Base-by-base conservation (phyloP, 805 yeast genomes). In the Saccharomyces jurei region DNA sequence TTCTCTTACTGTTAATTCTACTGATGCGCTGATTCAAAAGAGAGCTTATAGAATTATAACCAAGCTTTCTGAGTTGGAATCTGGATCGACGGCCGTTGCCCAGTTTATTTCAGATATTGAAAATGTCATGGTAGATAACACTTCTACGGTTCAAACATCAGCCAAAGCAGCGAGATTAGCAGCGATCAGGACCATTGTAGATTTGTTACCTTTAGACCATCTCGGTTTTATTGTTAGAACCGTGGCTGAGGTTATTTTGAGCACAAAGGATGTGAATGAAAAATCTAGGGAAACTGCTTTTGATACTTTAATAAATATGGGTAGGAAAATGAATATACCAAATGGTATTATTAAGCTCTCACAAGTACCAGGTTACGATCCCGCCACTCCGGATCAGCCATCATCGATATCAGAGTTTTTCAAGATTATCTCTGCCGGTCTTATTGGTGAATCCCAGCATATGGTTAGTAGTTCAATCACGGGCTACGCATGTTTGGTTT, bases 401-500 rank as follows among this genome's bases (percentile, higher is more conserved):
- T 94, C 96, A 8, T 77, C 82, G 21, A 76, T 91, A 54, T 79
- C 83, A 49, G 97, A 91, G 71, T 91, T 78, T 67, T 89, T 92
- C 75, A 89, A 95, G 30, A 89, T 94, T 86, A 86, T 92, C 30
- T 82, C 92, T 70, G 99, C 97, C 29, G 99, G 99, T 74, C 77
- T 95, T 61, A 97, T 94, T 41, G 97, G 97, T 54, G 84, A 87
- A 60, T 81, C 94, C 30, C 92, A 95, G 36, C 96, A 92, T 73
- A 92, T 92, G 97, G 87, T 94, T 31, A 88, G 96, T 64, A 97
- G 98, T n/a, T 83, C 92, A 2, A 83, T 94, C 62, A 90, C 96
- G 6, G 95, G 97, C 0, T 75, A 92, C 53, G 84, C 96, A 48
- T 85, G 97, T 66, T 74, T 92, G 48, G 77, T 94, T 44, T 92